Evolutionary conservation across 2,329 filamentous ascomycete species (phyloP), one percentile per base, ranked within the genome.

Genomic region (Cordyceps cicadae): DNA sequence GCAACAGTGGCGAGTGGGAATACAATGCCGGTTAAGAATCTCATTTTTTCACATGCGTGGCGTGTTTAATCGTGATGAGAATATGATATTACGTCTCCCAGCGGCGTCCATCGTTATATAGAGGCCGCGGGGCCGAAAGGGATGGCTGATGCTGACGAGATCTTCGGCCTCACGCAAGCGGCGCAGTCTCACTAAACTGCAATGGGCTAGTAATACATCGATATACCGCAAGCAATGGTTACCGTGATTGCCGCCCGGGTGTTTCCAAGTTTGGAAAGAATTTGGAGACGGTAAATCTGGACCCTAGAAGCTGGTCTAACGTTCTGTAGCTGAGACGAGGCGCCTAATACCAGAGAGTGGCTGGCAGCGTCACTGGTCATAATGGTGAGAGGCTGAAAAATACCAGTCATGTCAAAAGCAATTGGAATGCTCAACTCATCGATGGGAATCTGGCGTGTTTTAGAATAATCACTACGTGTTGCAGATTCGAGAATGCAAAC

Each of bases 311-410:
- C 41, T 19, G 41, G 15, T 43, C 41, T 7, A 29, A 43, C 5
- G 15, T 43, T 15, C 1, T 15, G n/a, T 8, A 43, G n/a, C 15
- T 43, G 17, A 17, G 41, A 57, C 32, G 29, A 60, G 41, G 63
- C 63, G 55, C 76, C 75, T 5, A 66, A 65, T 51, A 66, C 79
- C 3, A 77, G 78, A 12, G 45, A 50, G 11, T 51, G 4, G 34
- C 8, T 37, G 34, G 55, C 14, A 46, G 55, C 21, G 55, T 50
- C 15, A 32, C 51, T 8, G 55, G 41, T 12, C 24, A 24, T 24
- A 24, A 58, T 29, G 3, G 48, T 37, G 19, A 26, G 26, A 19
- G 17, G 26, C 34, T 41, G 53, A 41, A 55, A 41, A 55, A 48
- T 37, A 3, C 32, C 6, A 43, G 46, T 32, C 46, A 24, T 2